phyloP scores from a whole-genome alignment of 1,284 basidiomycete genomes.

The Crucibulum parvulum region DNA sequence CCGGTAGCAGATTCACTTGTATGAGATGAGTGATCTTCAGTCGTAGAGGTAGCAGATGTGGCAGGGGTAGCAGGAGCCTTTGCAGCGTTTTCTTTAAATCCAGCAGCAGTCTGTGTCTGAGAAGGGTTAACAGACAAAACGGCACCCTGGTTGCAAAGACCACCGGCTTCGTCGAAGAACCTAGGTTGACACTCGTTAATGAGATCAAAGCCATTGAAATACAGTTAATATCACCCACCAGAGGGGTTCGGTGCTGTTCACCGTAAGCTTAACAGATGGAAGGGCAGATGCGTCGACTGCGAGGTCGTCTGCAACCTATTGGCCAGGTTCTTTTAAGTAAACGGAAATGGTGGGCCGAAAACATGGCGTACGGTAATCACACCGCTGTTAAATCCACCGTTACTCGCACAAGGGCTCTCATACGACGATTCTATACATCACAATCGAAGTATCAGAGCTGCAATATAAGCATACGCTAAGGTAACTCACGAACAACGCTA shows the following conservation, averaged over 20 bases:
- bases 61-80: constrained; percentile 16
- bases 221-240: constrained; percentile 25
- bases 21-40: background rate
- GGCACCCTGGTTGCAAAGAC: constrained; percentile 38
- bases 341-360: background rate
- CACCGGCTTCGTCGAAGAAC: constrained; percentile 47
- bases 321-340: background rate
- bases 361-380: constrained; percentile 28
- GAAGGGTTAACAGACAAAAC: constrained; percentile 43
- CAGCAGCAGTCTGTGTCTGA: constrained; percentile 22
- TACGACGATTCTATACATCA: constrained; percentile 36
- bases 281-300: constrained; percentile 39
- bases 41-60: background rate
- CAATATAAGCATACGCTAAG: background rate
- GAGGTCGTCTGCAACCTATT: constrained; percentile 34
- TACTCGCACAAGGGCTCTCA: constrained; percentile 38
- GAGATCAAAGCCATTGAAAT: background rate
- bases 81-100: constrained; percentile 41
- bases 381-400: constrained; percentile 38
- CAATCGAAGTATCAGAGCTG: background rate
- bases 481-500: constrained; percentile 40
- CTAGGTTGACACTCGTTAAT: constrained; percentile 13
- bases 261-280: constrained; percentile 29
- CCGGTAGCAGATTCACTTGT: too few species aligned
- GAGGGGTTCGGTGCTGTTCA: constrained; percentile 38